Base-by-base conservation (phyloP, 176 grass and related monocot species). In the Carex littledalei region DNA sequence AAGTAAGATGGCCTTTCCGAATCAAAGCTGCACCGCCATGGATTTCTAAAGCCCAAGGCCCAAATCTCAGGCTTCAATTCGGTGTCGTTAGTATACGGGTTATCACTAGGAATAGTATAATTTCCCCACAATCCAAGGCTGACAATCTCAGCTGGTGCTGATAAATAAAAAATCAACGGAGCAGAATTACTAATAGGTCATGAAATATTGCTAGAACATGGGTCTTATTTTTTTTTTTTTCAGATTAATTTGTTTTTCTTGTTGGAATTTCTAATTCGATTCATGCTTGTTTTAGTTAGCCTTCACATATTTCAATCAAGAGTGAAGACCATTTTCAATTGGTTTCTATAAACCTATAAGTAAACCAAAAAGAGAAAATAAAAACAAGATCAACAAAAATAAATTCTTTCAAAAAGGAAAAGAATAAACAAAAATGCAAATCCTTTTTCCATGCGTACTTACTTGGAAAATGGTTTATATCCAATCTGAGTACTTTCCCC, bases 1-100 rank as follows among this genome's bases (percentile, higher is more conserved):
- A 90, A 60, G 74, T 90, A 90, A 63, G 85, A 79, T 41, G 88
- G 49, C 64, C 73, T 87, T 71, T 90, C 55, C 15, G 55, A 20
- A 84, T 90, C 85, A 73, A 84, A 90, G 83, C 78, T 90, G 80
- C 88, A 90, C 16, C 62, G 13, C 88, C 88, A 90, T 31, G 88
- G 85, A 72, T 90, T 90, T 59, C 88, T 87, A 26, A 90, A 68
- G 21, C 88, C 88, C 45, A 86, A 87, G 8, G 88, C 88, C 80
- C 81, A 90, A 55, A 90, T 86, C 81, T 90, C 88, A 43, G 53
- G 43, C 45, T 69, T 65, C 17, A 84, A 65, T 80, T 54, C 85
- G 14, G n/a, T 58, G 70, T 87, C 81, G 14, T 52, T 53, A 16
- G 49, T 59, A 39, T 47, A 83, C 6, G 85, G 88, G 62, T 90